These are phyloP conservation scores for Thermoascus crustaceus DNA, from an alignment of 2,329 filamentous ascomycete species.

Conservation along the genomic window DNA sequence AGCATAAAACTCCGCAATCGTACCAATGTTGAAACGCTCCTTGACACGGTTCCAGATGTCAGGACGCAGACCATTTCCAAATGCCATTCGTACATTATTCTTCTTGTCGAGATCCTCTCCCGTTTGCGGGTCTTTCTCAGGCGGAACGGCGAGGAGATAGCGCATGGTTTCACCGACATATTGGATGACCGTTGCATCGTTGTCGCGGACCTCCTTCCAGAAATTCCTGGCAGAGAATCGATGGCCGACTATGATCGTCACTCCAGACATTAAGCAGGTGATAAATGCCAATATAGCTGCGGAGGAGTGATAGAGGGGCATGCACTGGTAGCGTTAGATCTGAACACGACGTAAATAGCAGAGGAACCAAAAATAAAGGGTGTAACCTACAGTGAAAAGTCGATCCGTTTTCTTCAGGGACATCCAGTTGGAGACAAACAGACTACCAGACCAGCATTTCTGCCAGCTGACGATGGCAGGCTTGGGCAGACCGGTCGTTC, in stretches of 20 bases:
- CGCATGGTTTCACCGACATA: constrained; percentile 85
- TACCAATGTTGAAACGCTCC: constrained; percentile 65
- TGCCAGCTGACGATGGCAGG: constrained; percentile 67
- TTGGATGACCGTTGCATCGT: constrained; percentile 66
- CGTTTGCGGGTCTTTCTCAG: constrained; percentile 54
- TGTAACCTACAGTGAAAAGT: constrained; percentile 59
- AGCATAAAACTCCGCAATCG: constrained; percentile 73
- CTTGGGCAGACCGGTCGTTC: constrained; percentile 78
- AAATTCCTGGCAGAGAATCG: constrained; percentile 72
- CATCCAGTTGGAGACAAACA: constrained; percentile 50
- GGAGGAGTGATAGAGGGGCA: constrained; percentile 84
- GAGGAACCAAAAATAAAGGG: neutral
- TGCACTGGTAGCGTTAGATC: constrained; percentile 47
- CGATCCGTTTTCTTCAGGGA: constrained; percentile 55
- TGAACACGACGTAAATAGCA: constrained; percentile 1
- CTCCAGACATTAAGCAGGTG: constrained; percentile 51
- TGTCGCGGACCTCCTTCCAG: constrained; percentile 66
- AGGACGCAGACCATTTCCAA: constrained; percentile 77
- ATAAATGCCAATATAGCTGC: constrained; percentile 63
- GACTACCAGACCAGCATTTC: constrained; percentile 50
- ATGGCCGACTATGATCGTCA: constrained; percentile 62
- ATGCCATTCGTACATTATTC: constrained; percentile 65
- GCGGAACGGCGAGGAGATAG: constrained; percentile 62
- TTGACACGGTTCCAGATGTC: constrained; percentile 83
- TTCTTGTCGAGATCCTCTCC: constrained; percentile 62